Conservation (phyloP, 208 protist genomes). For the Crithidia brevicula region DNA sequence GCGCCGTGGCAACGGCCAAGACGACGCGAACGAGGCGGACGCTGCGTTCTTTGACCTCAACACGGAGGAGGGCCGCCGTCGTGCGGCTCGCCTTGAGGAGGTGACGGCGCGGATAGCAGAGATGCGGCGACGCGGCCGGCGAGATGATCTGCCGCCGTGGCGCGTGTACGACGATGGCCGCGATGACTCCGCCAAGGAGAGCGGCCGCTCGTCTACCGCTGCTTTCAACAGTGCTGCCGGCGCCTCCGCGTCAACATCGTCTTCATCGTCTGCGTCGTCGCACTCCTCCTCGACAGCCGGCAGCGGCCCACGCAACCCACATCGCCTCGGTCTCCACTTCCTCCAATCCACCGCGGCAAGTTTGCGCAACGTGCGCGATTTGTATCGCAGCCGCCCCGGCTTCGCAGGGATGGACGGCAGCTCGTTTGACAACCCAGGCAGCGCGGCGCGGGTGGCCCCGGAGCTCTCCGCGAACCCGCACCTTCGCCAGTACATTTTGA, state of each 20-base stretch:
- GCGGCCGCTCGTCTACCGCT: neutral
- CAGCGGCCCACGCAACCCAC: constrained; percentile 4
- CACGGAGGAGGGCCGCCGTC: constrained; percentile 30
- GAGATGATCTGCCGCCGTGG: constrained; percentile 34
- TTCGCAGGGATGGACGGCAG: constrained; percentile 59
- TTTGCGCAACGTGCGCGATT: constrained; percentile 28
- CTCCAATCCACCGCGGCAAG: constrained; percentile 6
- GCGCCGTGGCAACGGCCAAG: neutral
- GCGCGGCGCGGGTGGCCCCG: constrained; percentile 27
- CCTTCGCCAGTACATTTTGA: constrained; percentile 47
- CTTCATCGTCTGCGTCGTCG: neutral
- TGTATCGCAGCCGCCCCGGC: constrained; percentile 28
- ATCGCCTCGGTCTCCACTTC: constrained; percentile 18
- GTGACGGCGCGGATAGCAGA: constrained; percentile 10
- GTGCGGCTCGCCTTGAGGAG: constrained; percentile 11
- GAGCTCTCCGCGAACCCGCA: constrained; percentile 31
- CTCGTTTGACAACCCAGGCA: constrained; percentile 40
- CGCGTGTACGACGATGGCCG: neutral
- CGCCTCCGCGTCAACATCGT: neutral
- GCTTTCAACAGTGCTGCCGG: neutral
- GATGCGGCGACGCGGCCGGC: constrained; percentile 22
- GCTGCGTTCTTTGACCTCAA: constrained; percentile 32
- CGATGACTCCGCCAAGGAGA: neutral
- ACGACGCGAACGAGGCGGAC: constrained; percentile 4
- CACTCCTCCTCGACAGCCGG: neutral